phyloP scores from a whole-genome alignment of 1,284 basidiomycete genomes.

The Xerocomus amazonicus region DNA sequence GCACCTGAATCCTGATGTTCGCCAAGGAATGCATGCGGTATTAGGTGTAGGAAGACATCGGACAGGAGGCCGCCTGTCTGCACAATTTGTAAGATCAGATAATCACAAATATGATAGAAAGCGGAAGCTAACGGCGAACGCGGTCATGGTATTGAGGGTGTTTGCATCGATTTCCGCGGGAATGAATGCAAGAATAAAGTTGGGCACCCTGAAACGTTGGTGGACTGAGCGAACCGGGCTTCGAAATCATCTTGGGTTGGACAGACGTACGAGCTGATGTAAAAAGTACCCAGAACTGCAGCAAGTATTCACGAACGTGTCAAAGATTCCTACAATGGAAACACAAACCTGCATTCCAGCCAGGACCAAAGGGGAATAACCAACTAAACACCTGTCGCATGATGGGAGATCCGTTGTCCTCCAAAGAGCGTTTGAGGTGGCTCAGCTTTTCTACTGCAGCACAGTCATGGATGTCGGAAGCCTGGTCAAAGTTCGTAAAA shows the following conservation, averaged over 20 bases:
- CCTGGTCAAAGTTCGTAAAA: slow-evolving; percentile 31
- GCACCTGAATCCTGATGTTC: slow-evolving; percentile 70
- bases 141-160: slow-evolving; percentile 88
- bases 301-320: slow-evolving; percentile 26
- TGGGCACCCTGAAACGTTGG: slow-evolving; percentile 64
- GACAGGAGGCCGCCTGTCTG: slow-evolving; percentile 87
- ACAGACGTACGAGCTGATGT: slow-evolving; percentile 81
- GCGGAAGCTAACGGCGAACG: slow-evolving; percentile 62
- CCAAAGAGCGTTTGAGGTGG: slow-evolving; percentile 55
- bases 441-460: slow-evolving; percentile 54
- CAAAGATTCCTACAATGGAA: slow-evolving; percentile 2
- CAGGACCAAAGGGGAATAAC: slow-evolving; percentile 84
- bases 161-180: slow-evolving; percentile 78
- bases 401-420: slow-evolving; percentile 62
- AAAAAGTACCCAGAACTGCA: slow-evolving; percentile 81
- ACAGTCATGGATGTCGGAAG: slow-evolving; percentile 49
- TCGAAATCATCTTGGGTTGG: slow-evolving; percentile 13
- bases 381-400: slow-evolving; percentile 74
- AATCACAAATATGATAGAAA: slow-evolving; percentile 15
- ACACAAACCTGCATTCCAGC: slow-evolving; percentile 70
- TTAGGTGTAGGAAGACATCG: slow-evolving; percentile 85
- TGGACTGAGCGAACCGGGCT: slow-evolving; percentile 15
- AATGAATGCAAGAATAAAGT: slow-evolving; percentile 89
- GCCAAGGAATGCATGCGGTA: slow-evolving; percentile 87
- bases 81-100: slow-evolving; percentile 26